Evolutionary conservation across 169 alveolate genomes (phyloP).

Genomic region (Eimeria falciformis): DNA sequence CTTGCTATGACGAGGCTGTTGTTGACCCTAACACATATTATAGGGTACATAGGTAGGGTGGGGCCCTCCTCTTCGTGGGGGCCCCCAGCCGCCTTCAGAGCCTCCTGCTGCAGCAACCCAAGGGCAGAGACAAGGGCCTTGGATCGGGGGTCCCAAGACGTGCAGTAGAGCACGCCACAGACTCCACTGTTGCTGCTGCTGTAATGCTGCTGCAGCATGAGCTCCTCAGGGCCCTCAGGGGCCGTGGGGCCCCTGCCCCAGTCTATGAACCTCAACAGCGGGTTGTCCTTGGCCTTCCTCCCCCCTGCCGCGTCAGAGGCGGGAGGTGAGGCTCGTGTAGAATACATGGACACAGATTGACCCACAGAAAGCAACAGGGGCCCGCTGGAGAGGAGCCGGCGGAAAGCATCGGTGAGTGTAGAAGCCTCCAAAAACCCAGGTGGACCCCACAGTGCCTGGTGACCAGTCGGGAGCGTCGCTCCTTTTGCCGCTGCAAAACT

Average conservation of each 20-base stretch:
- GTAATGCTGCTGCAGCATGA: conserved; percentile 32
- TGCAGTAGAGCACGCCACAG: conserved; percentile 54
- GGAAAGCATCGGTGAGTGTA: neutral
- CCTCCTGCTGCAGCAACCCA: conserved; percentile 57
- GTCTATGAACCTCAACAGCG: conserved; percentile 23
- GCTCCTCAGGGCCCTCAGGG: conserved; percentile 40
- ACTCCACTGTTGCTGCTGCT: neutral
- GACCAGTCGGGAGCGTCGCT: neutral
- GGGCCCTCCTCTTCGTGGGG: neutral
- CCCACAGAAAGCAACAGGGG: neutral
- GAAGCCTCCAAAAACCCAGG: neutral
- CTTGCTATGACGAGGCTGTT: conserved; percentile 70
- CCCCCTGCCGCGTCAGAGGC: neutral
- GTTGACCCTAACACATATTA: conserved; percentile 45
- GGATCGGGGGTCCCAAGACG: conserved; percentile 75
- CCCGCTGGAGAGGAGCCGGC: neutral
- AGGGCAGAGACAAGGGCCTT: conserved; percentile 70
- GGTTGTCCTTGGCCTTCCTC: neutral
- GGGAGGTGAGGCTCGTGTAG: neutral
- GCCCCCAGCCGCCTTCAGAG: neutral
- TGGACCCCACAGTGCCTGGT: neutral
- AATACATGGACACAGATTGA: neutral
- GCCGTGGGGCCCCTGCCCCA: conserved; percentile 41
- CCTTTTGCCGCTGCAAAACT: neutral
- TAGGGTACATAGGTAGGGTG: conserved; percentile 49